These are phyloP conservation scores for Rhodotorula paludigena DNA, from an alignment of 768 basidiomycete genomes.

Conservation along the genomic window DNA sequence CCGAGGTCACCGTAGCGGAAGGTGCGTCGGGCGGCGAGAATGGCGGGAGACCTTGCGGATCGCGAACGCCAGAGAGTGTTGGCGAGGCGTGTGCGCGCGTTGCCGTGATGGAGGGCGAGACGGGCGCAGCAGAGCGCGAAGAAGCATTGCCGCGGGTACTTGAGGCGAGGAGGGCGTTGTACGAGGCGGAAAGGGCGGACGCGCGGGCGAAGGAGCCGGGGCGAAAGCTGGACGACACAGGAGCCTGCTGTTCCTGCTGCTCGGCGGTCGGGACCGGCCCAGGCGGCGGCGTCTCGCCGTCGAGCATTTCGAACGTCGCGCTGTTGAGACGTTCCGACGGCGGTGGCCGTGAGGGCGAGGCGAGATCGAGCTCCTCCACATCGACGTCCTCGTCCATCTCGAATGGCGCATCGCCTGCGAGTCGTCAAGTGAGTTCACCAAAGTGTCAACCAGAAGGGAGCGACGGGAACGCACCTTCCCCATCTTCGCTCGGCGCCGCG, in stretches of 20 bases:
- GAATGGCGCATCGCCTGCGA: slow-evolving; percentile 14
- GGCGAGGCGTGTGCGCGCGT: not conserved
- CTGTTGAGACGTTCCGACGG: not conserved
- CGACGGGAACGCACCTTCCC: slow-evolving; percentile 1
- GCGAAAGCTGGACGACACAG: slow-evolving; percentile 2
- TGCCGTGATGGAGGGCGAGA: not conserved
- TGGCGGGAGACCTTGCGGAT: not conserved
- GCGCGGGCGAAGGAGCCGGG: slow-evolving; percentile 26
- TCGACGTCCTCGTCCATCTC: slow-evolving; percentile 40
- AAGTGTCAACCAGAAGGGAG: too few relatives aligned
- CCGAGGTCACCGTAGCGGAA: not conserved
- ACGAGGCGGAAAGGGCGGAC: slow-evolving; percentile 29
- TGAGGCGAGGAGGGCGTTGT: slow-evolving; percentile 29
- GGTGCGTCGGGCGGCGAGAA: slow-evolving; percentile 1
- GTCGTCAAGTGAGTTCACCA: too few relatives aligned
- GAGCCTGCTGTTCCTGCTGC: not conserved
- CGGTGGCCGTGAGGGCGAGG: not conserved
- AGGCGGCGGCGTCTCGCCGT: not conserved
- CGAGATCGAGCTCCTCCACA: slow-evolving; percentile 15
- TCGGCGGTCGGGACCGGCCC: not conserved
- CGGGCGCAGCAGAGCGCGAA: not conserved
- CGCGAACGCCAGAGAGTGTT: not conserved
- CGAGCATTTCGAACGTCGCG: not conserved
- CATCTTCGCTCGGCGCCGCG: not conserved
- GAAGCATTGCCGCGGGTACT: not conserved